Evolutionary conservation across 2,329 filamentous ascomycete species (phyloP), one percentile per base, ranked within the genome.

Genomic region (Magnaporthiopsis poae): DNA sequence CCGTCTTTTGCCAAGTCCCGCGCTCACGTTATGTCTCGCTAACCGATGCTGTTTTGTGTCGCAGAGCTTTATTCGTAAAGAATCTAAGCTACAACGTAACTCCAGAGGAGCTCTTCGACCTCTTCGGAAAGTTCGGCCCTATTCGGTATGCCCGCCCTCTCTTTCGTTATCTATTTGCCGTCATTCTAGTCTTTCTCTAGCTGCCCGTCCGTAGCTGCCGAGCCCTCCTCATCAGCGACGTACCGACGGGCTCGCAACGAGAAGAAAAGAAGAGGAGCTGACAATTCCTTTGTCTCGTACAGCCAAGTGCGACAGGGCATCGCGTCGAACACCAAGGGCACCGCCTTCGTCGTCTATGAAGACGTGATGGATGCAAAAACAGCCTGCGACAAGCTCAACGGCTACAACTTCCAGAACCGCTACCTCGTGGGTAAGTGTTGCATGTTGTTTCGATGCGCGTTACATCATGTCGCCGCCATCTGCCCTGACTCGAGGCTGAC

Each of bases 31-130:
- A 13, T 21, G 15, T 65, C 56, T 60, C 1, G 35, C 76, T 76
- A 71, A 75, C 72, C 65, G 61, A 68, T 70, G 69, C 69, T 67
- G 5, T 65, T 64, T 11, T 39, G 61, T 63, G 67, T 71, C 67
- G 70, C 73, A 96, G 94, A 89, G 94, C 95, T 89, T 91, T 99
- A 84, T 98, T 98, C 87, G 94, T 98, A 76, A 98, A 98, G 91
- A 98, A 99, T 87, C 87, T 98, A 84, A 96, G 93, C 90, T 98
- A 97, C 87, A 96, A 96, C 90, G 93, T 99, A 76, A 95, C 92
- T 75, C 90, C 94, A 75, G 93, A 97, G 81, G 93, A 98, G 81
- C 88, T 99, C 72, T 99, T 97, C 81, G 94, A 97, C 78, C 90
- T 99, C 77, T 99, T 99, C 82, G 93, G 91, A 79, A 96, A 96